Conservation (phyloP, 176 grass and related monocot species). For the Triticum dicoccoides region DNA sequence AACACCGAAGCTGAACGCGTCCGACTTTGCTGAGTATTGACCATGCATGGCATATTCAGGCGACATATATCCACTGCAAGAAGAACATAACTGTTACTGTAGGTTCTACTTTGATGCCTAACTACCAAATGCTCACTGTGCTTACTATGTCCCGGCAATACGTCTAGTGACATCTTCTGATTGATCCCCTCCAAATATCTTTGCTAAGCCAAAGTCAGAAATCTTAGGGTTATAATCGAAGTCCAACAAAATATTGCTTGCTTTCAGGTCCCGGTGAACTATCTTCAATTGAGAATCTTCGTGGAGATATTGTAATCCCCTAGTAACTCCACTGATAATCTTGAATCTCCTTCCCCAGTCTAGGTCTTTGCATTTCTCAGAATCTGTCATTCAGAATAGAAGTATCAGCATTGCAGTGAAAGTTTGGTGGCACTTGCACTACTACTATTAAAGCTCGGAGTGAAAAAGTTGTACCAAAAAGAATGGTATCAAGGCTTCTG, state of each 20-base stretch:
- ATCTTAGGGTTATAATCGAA: neutral
- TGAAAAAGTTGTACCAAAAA: neutral
- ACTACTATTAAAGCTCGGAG: neutral
- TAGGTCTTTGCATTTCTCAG: neutral
- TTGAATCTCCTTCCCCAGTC: neutral
- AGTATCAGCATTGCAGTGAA: neutral
- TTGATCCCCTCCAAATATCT: neutral
- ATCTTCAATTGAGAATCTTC: neutral
- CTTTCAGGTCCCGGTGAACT: neutral
- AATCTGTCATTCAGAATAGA: neutral
- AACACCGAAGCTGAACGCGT: neutral
- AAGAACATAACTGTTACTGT: neutral
- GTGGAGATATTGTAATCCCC: neutral
- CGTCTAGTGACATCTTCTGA: neutral
- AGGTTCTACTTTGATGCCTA: neutral
- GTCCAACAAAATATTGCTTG: neutral
- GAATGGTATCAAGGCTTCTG: neutral
- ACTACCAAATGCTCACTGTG: neutral
- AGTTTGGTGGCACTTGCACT: neutral
- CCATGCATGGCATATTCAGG: neutral
- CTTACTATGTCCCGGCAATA: neutral
- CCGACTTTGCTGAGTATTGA: neutral
- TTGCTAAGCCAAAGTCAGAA: neutral
- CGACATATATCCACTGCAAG: neutral
- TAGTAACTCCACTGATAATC: neutral